Evolutionary conservation across 768 basidiomycete species (phyloP).

Genomic region (Ephemerocybe angulata): DNA sequence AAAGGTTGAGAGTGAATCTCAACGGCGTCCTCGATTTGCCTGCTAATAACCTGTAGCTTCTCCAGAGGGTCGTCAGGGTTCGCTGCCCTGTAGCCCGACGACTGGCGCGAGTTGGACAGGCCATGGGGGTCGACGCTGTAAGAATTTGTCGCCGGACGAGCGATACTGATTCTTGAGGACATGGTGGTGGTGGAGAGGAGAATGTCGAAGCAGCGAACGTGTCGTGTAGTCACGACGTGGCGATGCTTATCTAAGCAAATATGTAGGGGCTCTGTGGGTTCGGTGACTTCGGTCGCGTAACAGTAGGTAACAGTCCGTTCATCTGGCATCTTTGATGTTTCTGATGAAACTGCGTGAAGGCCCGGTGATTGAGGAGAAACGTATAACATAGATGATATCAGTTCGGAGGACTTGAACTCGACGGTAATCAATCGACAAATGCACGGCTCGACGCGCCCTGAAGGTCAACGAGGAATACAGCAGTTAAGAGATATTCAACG

Average conservation of each 20-base stretch:
- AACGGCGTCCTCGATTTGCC: conserved; percentile 84
- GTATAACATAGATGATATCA: too few species aligned
- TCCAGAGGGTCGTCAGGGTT: conserved; percentile 81
- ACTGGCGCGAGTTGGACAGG: conserved; percentile 66
- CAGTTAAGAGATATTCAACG: too few species aligned
- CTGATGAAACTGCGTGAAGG: too few species aligned
- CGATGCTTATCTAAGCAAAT: conserved; percentile 33
- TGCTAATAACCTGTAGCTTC: conserved; percentile 66
- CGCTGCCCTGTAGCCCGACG: conserved; percentile 72
- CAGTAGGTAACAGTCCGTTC: neutral
- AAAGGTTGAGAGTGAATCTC: conserved; percentile 92
- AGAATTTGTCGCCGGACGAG: conserved; percentile 58
- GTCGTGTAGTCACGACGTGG: conserved; percentile 49
- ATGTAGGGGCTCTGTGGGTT: neutral
- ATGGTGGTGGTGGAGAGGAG: conserved; percentile 41
- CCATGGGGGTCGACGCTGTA: conserved; percentile 77
- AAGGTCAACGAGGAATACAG: too few species aligned
- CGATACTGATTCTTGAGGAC: conserved; percentile 81
- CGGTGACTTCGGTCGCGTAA: neutral
- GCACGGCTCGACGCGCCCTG: too few species aligned
- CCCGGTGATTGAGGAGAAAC: too few species aligned
- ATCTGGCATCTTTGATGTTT: too few species aligned
- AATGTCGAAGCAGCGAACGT: conserved; percentile 31
- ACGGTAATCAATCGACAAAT: too few species aligned
- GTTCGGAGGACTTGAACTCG: too few species aligned